Percentiles rank a stretch among this genome's conserved stretches.
Conservation (phyloP, 352 stramenopile species). For the Phytophthora multivora region DNA sequence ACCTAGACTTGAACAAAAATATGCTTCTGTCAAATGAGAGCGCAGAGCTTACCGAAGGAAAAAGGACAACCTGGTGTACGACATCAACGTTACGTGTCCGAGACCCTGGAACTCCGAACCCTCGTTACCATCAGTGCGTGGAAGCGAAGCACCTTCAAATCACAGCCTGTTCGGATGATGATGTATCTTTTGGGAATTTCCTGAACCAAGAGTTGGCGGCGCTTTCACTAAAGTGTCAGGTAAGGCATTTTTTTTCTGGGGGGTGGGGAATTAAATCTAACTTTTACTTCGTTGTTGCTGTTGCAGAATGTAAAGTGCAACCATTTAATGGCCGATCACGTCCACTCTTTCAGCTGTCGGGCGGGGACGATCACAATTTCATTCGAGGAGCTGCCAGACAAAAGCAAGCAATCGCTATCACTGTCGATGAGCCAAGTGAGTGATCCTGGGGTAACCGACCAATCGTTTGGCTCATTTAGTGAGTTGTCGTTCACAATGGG, state of each 20-base stretch:
- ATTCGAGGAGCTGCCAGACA: slow-evolving; percentile 81
- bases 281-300: slow-evolving; percentile 6
- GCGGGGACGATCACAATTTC: slow-evolving; percentile 79
- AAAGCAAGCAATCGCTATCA: slow-evolving; percentile 45
- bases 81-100: slow-evolving; percentile 71
- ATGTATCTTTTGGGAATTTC: slow-evolving; percentile 86
- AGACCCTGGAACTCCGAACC: slow-evolving; percentile 46
- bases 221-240: slow-evolving; percentile 78
- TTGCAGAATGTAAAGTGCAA: slow-evolving; percentile 79
- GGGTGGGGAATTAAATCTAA: not conserved
- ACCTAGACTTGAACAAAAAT: slow-evolving; percentile 72
- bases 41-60: slow-evolving; percentile 26
- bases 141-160: slow-evolving; percentile 75
- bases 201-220: slow-evolving; percentile 72
- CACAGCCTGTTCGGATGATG: slow-evolving; percentile 59
- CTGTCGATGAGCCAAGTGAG: slow-evolving; percentile 45
- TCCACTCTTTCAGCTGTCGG: slow-evolving; percentile 80
- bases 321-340: slow-evolving; percentile 81
- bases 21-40: slow-evolving; percentile 29
- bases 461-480: slow-evolving; percentile 39
- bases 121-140: slow-evolving; percentile 75
- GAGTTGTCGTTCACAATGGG: slow-evolving; percentile 36
- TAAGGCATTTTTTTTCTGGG: slow-evolving; percentile 26
- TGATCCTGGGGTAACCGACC: slow-evolving; percentile 29
- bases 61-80: slow-evolving; percentile 70